Evolutionary conservation across 768 basidiomycete genomes (phyloP), one percentile per base, ranked within the genome.

Genomic region (Xerocomus spinulosus): DNA sequence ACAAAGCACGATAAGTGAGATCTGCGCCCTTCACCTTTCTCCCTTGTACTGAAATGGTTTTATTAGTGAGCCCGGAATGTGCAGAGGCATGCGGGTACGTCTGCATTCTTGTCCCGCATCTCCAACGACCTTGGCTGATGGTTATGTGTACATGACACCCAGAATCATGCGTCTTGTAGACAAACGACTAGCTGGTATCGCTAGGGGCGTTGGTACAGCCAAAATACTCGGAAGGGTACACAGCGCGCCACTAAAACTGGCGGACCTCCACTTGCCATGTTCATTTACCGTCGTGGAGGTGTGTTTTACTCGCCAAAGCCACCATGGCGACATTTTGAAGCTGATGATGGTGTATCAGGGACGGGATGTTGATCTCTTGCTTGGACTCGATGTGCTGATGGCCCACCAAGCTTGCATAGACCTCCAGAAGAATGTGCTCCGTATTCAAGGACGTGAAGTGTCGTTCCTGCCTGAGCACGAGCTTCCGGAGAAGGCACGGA

Each of bases 351-450:
- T 2, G n/a, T 23, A 9, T 15, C 48, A 92, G 88, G 93, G 93
- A 30, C 81, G 84, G 26, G 84, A 88, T 48, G 92, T 98, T 38
- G 95, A 98, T 61, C 81, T 99, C n/a, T 74, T 99, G 3, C 85
- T 99, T 34, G 96, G 96, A 7, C 78, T 99, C n/a, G 96, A 99
- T 75, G 98, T 98, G 96, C 81, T 98, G 51, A 97, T 92, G 68
- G 89, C 93, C 0, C 90, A 97, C 64, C 93, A 96, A 62, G 95
- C 93, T 5, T 89, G 84, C 61, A 97, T 99, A 65, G 96, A 99
- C 68, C 79, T 99, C 20, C 76, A 84, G 57, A 92, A 92, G 66
- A 81, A 83, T 54, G 87, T 88, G 12, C 81, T 99, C 18, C 80
- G 92, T n/a, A 97, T 99, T 42, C 89, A 92, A 71, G 86, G 81